A percentile compares a stretch with the other conserved stretches of the same genome.
Evolutionary conservation across 179 eudicot genomes (phyloP).

Genomic region (Spinacia oleracea): DNA sequence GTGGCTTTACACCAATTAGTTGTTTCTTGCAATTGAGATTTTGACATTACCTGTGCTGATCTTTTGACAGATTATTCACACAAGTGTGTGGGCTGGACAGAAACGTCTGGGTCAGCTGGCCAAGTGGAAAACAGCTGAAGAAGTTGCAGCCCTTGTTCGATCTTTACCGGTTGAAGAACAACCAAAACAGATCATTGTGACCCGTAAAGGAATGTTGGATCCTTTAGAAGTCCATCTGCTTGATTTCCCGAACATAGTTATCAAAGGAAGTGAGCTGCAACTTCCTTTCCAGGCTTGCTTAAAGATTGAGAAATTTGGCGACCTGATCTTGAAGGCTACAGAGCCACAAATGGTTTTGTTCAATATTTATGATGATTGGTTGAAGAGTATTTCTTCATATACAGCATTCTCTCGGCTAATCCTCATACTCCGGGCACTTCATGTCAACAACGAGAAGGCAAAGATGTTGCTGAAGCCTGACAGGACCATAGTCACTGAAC

Average conservation of each 20-base stretch:
- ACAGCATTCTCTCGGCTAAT: slow-evolving; percentile 97
- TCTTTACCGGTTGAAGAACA: slow-evolving; percentile 99
- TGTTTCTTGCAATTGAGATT: background rate
- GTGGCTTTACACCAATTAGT: background rate
- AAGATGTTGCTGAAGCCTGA: slow-evolving; percentile 98
- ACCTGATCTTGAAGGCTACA: slow-evolving; percentile 89
- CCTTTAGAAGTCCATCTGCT: slow-evolving; percentile 96
- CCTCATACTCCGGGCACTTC: slow-evolving; percentile 91
- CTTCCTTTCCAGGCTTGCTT: slow-evolving; percentile 99
- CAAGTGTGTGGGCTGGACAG: slow-evolving; percentile 99
- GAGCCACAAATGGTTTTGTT: slow-evolving; percentile 99
- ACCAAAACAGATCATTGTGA: slow-evolving; percentile 93
- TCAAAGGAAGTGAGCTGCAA: slow-evolving; percentile 97
- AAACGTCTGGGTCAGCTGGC: slow-evolving; percentile 99
- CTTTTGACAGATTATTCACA: slow-evolving; percentile 83
- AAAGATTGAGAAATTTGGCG: slow-evolving; percentile 99
- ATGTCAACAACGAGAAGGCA: slow-evolving; percentile 98
- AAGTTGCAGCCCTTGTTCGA: slow-evolving; percentile 95
- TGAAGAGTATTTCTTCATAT: slow-evolving; percentile 98
- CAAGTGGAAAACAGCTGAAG: slow-evolving; percentile 99
- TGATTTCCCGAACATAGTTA: slow-evolving; percentile 97
- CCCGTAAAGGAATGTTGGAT: slow-evolving; percentile 98
- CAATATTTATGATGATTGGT: slow-evolving; percentile 98
- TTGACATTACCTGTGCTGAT: background rate
- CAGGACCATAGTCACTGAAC: slow-evolving; percentile 88